Base-by-base conservation (phyloP, 441 rosid genomes). In the Populus hybrid region DNA sequence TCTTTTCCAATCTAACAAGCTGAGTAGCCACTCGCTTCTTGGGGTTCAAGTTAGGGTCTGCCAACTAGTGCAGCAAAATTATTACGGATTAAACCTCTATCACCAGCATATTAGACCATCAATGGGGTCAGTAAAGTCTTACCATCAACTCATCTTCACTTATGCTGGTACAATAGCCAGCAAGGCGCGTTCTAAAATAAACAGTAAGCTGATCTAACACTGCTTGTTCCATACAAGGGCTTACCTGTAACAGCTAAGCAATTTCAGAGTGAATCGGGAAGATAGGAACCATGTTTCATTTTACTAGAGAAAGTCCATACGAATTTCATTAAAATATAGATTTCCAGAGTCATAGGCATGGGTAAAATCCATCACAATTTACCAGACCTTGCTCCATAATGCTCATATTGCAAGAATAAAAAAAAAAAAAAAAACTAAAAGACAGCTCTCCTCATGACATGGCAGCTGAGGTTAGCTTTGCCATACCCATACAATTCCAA, bases 211-310 rank as follows among this genome's bases (percentile, higher is more conserved):
- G 99, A 77, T 90, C 95, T 73, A 95, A 81, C 73, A 90, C 97
- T 64, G 98, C 98, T 81, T 90, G 88, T 83, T 95, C 99, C 94
- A 88, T 90, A 84, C 98, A 95, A 40, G 99, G 89, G 77, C 99
- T 95, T 84, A 92, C 92, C 98, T 95, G 80, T 70, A 57, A 78
- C 72, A 81, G 54, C 77, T 72, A 82, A 59, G 24, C 32, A 81
- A 76, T 73, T 73, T 67, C 76, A 74, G 57, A 70, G 80, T 61
- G 77, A 78, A 64, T 67, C 71, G 14, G 69, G 20, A 77, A 26
- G 32, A 14, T 64, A 16, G 74, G 75, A 75, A 76, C 38, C 50
- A 61, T 32, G 24, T n/a, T 70, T 7, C 50, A 26, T 76, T 70
- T 72, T 24, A 26, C 64, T 50, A 77, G 63, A 65, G 70, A 11